Base-by-base conservation (phyloP, 2,329 filamentous ascomycete genomes). In the Fusarium clavum region DNA sequence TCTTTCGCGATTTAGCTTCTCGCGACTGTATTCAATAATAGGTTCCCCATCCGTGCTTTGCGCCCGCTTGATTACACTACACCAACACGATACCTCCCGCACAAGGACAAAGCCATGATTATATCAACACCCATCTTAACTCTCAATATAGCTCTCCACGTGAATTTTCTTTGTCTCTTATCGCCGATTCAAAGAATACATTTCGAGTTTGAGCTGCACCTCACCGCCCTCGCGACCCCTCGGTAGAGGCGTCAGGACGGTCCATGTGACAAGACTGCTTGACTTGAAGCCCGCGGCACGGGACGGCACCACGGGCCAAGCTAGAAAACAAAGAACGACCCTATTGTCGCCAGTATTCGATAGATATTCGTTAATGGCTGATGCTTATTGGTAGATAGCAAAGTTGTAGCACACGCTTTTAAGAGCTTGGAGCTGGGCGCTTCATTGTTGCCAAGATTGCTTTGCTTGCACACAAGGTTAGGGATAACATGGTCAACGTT, bases 241-340 rank as follows among this genome's bases (percentile, higher is more conserved):
- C 67, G 67, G 67, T 49, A 57, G 43, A 60, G 67, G 67, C 58
- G 67, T 71, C 53, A 54, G 18, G 59, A n/a, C 32, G 32, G 18
- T 24, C 46, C 67, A 71, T 70, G 67, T 70, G 67, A 70, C 49
- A 38, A 25, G 25, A 44, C 22, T 60, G 27, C 46, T 65, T 47
- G 62, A 65, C 52, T 58, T 65, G 4, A 52, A 44, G 25, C 41
- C 34, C 24, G 38, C 58, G 67, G 67, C 67, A 70, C 67, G 67
- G 67, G 67, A 69, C 67, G 67, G 30, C 25, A 61, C 51, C 67
- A 71, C 58, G 67, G 67, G 67, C 51, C 47, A 70, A 43, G 44
- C 63, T 57, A 71, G 54, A 70, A 61, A 61, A 64, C 41, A 54
- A 20, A 52, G 9, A 57, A 38, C 32, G 30, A 64, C 22, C 51